Evolutionary conservation across 225 moss, liverwort and hornwort genomes (phyloP).

Genomic region (Pseudoscleropodium purum): DNA sequence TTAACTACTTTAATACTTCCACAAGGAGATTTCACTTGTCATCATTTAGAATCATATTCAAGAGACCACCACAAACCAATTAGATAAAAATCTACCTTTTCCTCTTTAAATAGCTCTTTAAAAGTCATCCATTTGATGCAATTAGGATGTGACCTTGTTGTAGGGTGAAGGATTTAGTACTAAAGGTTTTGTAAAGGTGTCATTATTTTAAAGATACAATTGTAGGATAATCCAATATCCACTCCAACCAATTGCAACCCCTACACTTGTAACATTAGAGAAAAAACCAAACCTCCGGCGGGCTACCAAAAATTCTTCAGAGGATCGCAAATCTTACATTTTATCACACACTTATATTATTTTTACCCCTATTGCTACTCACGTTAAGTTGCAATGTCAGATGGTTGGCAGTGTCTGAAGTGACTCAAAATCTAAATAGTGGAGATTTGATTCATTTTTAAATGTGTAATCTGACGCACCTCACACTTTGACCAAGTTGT

Average conservation of each 20-base stretch:
- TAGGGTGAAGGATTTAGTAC: background rate
- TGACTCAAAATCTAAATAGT: too few species aligned
- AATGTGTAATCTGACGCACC: too few species aligned
- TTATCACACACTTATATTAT: too few species aligned
- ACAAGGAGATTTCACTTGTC: fast-evolving
- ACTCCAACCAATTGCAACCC: background rate
- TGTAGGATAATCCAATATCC: background rate
- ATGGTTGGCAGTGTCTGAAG: too few species aligned
- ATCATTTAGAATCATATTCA: background rate
- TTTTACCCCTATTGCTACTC: too few species aligned
- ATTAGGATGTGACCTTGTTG: background rate
- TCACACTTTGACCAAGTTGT: too few species aligned
- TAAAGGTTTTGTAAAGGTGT: background rate
- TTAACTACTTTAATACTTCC: background rate
- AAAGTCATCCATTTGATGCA: background rate
- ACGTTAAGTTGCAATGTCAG: too few species aligned
- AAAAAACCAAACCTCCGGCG: too few species aligned
- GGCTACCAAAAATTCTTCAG: too few species aligned
- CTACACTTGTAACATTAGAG: background rate
- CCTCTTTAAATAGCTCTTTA: fast-evolving
- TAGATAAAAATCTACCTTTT: background rate
- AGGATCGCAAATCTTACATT: too few species aligned
- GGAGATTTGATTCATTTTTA: too few species aligned
- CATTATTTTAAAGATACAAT: background rate
- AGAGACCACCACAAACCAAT: background rate